Percentiles rank a stretch among this genome's conserved stretches.
Conservation (phyloP, 768 basidiomycete genomes). For the Mycena rosella region DNA sequence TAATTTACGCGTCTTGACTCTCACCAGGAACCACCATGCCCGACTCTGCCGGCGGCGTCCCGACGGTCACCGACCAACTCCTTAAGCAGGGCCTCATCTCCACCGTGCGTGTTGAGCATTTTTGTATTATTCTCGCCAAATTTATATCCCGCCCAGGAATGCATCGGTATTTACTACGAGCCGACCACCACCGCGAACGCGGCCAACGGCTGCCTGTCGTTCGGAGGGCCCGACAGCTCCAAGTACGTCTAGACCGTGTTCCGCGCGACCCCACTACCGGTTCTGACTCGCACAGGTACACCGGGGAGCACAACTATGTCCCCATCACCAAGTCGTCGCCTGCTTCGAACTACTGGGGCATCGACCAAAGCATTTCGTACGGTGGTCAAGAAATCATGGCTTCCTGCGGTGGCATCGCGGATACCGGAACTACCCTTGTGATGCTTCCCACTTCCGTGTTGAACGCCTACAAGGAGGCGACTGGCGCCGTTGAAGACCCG, state of each 20-base stretch:
- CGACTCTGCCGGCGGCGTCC: neutral
- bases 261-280: too few species aligned
- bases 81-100: slow-evolving; percentile 46
- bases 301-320: slow-evolving; percentile 25
- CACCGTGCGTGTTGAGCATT: slow-evolving; percentile 22
- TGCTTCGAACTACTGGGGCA: slow-evolving; percentile 57
- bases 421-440: slow-evolving; percentile 54
- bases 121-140: neutral
- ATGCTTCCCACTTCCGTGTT: slow-evolving; percentile 49
- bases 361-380: slow-evolving; percentile 56
- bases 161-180: slow-evolving; percentile 53
- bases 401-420: slow-evolving; percentile 54
- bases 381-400: slow-evolving; percentile 48
- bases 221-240: slow-evolving; percentile 45
- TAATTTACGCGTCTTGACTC: neutral
- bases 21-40: slow-evolving; percentile 25
- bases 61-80: too few species aligned
- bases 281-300: slow-evolving; percentile 16
- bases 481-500: slow-evolving; percentile 44
- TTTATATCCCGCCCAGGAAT: slow-evolving; percentile 3
- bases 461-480: slow-evolving; percentile 44
- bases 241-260: slow-evolving; percentile 33
- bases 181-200: slow-evolving; percentile 46
- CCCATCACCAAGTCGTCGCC: slow-evolving; percentile 44
- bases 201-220: slow-evolving; percentile 34